phyloP scores from a whole-genome alignment of 225 moss, liverwort and hornwort genomes.

The Thuidium tamariscinum region DNA sequence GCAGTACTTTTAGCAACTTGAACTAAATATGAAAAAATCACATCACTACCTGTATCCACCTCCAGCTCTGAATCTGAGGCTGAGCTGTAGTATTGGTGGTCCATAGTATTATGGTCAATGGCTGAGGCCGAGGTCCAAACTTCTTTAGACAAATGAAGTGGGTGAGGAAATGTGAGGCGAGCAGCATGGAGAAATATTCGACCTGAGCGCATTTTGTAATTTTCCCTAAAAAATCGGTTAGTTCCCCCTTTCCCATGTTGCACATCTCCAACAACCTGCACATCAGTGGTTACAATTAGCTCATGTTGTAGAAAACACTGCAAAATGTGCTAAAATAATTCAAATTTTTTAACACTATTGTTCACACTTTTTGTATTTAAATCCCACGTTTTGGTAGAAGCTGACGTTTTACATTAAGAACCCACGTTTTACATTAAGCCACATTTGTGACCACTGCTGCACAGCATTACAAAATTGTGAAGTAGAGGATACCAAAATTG shows the following conservation, averaged over 20 bases:
- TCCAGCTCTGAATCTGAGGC: background rate
- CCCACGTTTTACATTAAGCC: background rate
- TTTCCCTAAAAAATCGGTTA: conserved; percentile 40
- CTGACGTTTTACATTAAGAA: too few species aligned
- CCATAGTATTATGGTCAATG: background rate
- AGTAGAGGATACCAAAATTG: background rate
- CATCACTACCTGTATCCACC: background rate
- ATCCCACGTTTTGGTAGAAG: background rate
- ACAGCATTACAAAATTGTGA: background rate
- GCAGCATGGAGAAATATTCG: conserved; percentile 53
- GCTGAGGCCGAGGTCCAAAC: background rate
- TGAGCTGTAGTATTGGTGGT: background rate
- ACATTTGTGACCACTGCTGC: background rate
- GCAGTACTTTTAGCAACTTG: background rate
- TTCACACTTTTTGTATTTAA: background rate
- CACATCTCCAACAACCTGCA: conserved; percentile 58
- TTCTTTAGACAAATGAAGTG: conserved; percentile 20
- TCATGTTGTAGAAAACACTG: background rate
- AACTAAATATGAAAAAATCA: too few species aligned
- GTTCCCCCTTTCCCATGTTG: conserved; percentile 54
- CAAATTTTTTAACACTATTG: background rate
- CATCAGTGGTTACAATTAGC: background rate
- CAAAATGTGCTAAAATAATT: background rate
- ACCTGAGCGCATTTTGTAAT: conserved; percentile 44
- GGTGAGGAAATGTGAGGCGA: conserved; percentile 41